A percentile compares a stretch with the other conserved stretches of the same genome.
phyloP scores from a whole-genome alignment of 2,329 filamentous ascomycete genomes.

The Arthrinium phaeospermum region DNA sequence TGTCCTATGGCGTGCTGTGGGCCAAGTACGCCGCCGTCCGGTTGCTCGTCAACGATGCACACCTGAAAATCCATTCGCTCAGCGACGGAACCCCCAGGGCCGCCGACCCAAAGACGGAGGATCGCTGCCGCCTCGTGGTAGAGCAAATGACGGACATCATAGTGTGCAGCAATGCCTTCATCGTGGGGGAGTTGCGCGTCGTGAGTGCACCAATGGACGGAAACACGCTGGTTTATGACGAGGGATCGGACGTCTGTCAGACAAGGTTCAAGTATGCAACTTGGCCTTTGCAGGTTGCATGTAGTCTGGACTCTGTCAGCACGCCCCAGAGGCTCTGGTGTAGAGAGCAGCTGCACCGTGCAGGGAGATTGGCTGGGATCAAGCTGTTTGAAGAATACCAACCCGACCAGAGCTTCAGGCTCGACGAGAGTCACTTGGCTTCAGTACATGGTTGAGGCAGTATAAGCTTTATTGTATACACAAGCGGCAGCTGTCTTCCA shows the following conservation, averaged over 20 bases:
- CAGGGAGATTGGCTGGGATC: conserved; percentile 1
- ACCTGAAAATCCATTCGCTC: conserved; percentile 21
- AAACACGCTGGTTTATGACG: not conserved
- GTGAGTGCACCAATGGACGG: not conserved
- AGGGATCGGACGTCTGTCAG: not conserved
- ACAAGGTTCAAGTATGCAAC: not conserved
- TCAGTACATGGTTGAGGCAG: not conserved
- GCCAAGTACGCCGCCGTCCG: conserved; percentile 33
- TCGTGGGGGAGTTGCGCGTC: not conserved
- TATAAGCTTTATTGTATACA: not conserved
- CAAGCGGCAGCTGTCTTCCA: not conserved
- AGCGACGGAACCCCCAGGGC: conserved; percentile 24
- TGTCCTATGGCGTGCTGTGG: conserved; percentile 33
- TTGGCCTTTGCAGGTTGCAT: conserved; percentile 8
- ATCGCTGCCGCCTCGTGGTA: not conserved
- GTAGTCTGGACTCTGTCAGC: conserved; percentile 7
- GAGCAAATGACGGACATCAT: conserved; percentile 5
- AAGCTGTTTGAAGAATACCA: conserved; percentile 17
- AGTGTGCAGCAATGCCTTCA: not conserved
- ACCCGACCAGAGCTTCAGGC: not conserved
- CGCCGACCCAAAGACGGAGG: not conserved
- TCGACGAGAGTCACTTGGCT: not conserved
- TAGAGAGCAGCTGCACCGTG: not conserved
- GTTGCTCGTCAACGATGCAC: conserved; percentile 34
- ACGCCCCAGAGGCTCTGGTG: not conserved